These are phyloP conservation scores for Starmerella riodocensis DNA, from an alignment of 805 yeast genomes.

Conservation along the genomic window DNA sequence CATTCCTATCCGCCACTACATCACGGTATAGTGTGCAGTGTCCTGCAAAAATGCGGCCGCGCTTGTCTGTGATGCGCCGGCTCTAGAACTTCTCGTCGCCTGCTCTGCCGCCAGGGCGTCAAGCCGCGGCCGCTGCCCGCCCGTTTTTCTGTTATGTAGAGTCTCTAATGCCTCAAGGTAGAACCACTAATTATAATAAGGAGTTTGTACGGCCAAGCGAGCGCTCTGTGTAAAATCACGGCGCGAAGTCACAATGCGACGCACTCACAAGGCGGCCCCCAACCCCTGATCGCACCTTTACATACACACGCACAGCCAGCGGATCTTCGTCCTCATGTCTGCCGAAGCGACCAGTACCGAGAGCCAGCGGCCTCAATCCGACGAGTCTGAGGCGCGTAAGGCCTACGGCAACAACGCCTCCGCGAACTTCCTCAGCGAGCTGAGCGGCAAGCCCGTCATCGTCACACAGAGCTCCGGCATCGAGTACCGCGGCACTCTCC, in stretches of 20 bases:
- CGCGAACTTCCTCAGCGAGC: slow-evolving; percentile 48
- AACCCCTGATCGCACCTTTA: not conserved
- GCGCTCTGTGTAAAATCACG: too few species aligned
- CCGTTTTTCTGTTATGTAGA: too few species aligned
- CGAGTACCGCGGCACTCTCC: slow-evolving; percentile 62
- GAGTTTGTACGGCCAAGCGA: too few species aligned
- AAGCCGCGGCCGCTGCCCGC: too few species aligned
- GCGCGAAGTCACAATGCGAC: too few species aligned
- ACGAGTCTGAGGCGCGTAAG: slow-evolving; percentile 2
- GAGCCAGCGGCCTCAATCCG: not conserved
- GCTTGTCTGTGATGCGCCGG: too few species aligned
- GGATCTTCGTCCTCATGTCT: not conserved
- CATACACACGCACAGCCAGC: not conserved
- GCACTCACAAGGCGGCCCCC: too few species aligned
- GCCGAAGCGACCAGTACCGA: slow-evolving; percentile 1
- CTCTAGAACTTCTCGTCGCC: too few species aligned
- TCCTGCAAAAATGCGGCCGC: too few species aligned
- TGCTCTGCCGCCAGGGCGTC: too few species aligned
- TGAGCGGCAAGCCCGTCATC: slow-evolving; percentile 65
- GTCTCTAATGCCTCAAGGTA: too few species aligned
- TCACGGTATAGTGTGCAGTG: slow-evolving; percentile 67
- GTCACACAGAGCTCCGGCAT: slow-evolving; percentile 82
- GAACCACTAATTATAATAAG: too few species aligned
- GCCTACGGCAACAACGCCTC: slow-evolving; percentile 21
- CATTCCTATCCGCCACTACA: slow-evolving; percentile 90